Percentiles rank a stretch among this genome's conserved stretches.
Evolutionary conservation across 352 stramenopile species (phyloP).

Genomic region (Globisporangium acanthophoron): DNA sequence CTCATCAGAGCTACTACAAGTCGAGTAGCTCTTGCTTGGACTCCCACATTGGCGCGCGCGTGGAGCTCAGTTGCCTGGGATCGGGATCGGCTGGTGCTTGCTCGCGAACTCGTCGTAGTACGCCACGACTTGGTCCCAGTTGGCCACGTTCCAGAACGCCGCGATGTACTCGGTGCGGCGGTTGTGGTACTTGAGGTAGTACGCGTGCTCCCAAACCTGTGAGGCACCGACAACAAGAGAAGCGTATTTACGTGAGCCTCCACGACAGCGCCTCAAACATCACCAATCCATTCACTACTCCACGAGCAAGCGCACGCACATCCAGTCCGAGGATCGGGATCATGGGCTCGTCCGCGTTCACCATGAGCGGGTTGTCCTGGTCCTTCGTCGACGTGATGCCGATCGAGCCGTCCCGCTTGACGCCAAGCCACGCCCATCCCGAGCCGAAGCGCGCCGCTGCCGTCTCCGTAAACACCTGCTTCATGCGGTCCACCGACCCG

Average conservation of each 20-base stretch:
- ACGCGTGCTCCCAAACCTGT: conserved; percentile 93
- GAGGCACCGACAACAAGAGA: conserved; percentile 26
- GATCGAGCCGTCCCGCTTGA: conserved; percentile 87
- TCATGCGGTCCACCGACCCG: conserved; percentile 86
- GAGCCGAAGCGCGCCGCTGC: conserved; percentile 87
- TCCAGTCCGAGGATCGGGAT: conserved; percentile 93
- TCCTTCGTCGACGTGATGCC: conserved; percentile 95
- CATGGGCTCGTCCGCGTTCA: conserved; percentile 53
- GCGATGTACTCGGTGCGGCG: conserved; percentile 94
- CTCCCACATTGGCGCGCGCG: too few species aligned
- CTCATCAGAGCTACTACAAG: too few species aligned
- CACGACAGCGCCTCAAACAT: too few species aligned
- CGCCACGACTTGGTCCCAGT: conserved; percentile 91
- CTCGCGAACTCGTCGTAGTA: conserved; percentile 83
- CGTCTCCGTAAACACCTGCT: conserved; percentile 85
- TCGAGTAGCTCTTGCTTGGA: too few species aligned
- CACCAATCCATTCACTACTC: too few species aligned
- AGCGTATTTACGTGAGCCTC: too few species aligned
- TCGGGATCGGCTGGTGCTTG: conserved; percentile 46
- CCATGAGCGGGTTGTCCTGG: conserved; percentile 90
- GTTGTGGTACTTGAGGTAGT: conserved; percentile 98
- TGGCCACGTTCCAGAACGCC: conserved; percentile 98
- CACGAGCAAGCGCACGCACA: conserved; percentile 95
- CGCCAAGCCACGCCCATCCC: conserved; percentile 88
- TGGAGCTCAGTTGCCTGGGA: conserved; percentile 24